Base-by-base conservation (phyloP, 2,329 filamentous ascomycete species). In the Aspergillus niger region DNA sequence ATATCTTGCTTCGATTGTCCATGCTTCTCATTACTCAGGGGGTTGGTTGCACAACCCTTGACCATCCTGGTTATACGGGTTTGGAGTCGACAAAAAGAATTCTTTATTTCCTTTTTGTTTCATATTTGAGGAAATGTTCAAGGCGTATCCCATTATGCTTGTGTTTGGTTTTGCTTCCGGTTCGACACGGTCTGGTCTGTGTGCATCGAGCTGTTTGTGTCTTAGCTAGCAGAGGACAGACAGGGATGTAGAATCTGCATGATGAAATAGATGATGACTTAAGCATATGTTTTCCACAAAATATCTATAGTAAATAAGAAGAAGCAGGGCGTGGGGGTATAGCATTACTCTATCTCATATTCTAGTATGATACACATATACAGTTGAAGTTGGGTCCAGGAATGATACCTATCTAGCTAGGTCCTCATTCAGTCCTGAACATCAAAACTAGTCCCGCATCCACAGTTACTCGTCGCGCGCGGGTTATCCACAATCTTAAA, bases 401-500 rank as follows among this genome's bases (percentile, higher is more conserved):
- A 28, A 28, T 28, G n/a, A 15, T 11, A 44, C 13, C 30, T 36
- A 36, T 36, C 30, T 36, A 36, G 30, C 32, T 22, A 26, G 15
- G 17, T 20, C 41, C 52, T 65, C 60, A 73, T 88, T 74, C 85
- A 74, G 93, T 92, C 52, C 52, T 47, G 26, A 66, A 98, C 92
- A 79, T 98, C 95, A 77, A 99, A 99, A 74, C 94, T 98, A 15
- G 94, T 97, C 7, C 95, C 95, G 77, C 95, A 99, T 1, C 95
- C 95, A 80, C 95, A 99, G 75, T 91, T 97, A 77, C 93, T 98
- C 60, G 90, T 92, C 4, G 95, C 95, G 43, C 87, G 82, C 0
- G 95, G 95, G 72, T 98, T 99, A 69, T 96, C 93, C 62, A 92
- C 89, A 71, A 99, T 92, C 82, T 96, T 97, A 78, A 99, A 99